A percentile compares a stretch with the other conserved stretches of the same genome.
These are phyloP conservation scores for Pseudogymnoascus sp. DNA, from an alignment of 2,329 filamentous ascomycete species.

Conservation along the genomic window DNA sequence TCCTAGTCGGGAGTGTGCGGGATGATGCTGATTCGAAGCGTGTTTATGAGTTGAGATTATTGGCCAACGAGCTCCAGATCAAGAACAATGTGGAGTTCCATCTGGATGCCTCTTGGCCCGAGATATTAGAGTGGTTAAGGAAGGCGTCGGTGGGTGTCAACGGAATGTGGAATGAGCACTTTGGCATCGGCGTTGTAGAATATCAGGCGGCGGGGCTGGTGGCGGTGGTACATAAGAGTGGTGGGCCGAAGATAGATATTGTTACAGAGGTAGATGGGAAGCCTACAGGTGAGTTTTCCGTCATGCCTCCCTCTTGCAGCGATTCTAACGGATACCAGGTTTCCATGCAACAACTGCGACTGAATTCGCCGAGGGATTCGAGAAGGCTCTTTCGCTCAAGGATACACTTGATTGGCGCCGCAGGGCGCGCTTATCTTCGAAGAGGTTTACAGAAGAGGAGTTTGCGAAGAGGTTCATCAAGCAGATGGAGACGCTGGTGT, in stretches of 20 bases:
- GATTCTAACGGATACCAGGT: constrained; percentile 38
- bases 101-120: constrained; percentile 80
- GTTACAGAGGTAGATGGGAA: constrained; percentile 71
- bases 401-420: constrained; percentile 67
- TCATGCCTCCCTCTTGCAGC: not conserved
- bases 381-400: constrained; percentile 56
- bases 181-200: constrained; percentile 96
- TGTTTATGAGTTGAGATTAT: constrained; percentile 79
- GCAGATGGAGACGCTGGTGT: constrained; percentile 66
- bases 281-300: constrained; percentile 55
- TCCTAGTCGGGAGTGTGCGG: constrained; percentile 87
- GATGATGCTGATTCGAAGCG: constrained; percentile 71
- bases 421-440: constrained; percentile 68
- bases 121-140: constrained; percentile 72
- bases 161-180: constrained; percentile 99
- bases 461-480: constrained; percentile 73
- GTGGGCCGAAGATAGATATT: constrained; percentile 89
- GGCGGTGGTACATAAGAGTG: constrained; percentile 85
- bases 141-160: constrained; percentile 82
- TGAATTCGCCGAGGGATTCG: constrained; percentile 76
- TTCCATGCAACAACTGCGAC: constrained; percentile 74
- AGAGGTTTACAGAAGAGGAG: constrained; percentile 78
- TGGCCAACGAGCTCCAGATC: constrained; percentile 79
- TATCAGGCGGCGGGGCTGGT: constrained; percentile 94
- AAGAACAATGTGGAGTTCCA: constrained; percentile 80